A percentile compares a stretch with the other conserved stretches of the same genome.
phyloP scores from a whole-genome alignment of 148 eudicot genomes.

The Selenicereus undatus region DNA sequence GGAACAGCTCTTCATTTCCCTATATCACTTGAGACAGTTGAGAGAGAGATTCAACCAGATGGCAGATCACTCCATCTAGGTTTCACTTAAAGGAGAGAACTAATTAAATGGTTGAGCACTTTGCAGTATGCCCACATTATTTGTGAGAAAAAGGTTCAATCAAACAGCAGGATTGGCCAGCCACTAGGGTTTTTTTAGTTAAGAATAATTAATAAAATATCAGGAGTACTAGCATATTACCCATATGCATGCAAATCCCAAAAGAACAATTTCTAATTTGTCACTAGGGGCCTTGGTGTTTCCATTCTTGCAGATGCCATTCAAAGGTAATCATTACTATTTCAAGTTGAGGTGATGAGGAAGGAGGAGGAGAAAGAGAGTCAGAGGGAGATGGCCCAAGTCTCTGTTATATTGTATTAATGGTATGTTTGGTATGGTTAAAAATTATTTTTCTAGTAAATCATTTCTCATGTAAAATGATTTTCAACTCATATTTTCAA shows the following conservation, averaged over 20 bases:
- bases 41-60: background rate
- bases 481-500: no score
- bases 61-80: background rate
- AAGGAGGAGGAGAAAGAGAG: background rate
- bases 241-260: slow-evolving; percentile 9
- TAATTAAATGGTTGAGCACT: background rate
- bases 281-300: background rate
- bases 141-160: background rate
- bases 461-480: no score
- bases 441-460: no score
- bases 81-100: background rate
- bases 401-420: background rate
- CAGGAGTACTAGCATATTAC: background rate
- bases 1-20: no score
- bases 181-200: background rate
- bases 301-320: slow-evolving; percentile 30
- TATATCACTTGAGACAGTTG: no score
- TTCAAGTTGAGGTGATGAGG: slow-evolving; percentile 18
- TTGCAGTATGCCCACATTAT: background rate
- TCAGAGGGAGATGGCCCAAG: background rate
- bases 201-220: background rate
- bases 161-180: slow-evolving; percentile 4
- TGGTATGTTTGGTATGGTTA: no score
- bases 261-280: background rate
- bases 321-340: slow-evolving; percentile 34